These are phyloP conservation scores for Coemansia sp. DNA, from an alignment of 192 early-diverging fungal species.

Conservation along the genomic window DNA sequence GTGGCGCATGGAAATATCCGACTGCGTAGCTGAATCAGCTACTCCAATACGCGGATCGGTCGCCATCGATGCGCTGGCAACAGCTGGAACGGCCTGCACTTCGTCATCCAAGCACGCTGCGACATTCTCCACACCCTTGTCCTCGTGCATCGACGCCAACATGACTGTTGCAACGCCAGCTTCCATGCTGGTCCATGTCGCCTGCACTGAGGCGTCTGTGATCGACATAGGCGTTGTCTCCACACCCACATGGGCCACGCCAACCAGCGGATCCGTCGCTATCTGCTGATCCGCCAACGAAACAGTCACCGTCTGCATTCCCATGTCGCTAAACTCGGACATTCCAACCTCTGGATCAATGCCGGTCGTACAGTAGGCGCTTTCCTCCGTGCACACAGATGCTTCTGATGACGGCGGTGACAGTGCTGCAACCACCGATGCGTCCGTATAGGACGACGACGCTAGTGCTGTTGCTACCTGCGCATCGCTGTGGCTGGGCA, in stretches of 20 bases:
- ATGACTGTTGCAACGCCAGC: slow-evolving; percentile 17
- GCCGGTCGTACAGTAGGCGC: slow-evolving; percentile 9
- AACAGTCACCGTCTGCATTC: slow-evolving; percentile 9
- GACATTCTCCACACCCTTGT: slow-evolving; percentile 13
- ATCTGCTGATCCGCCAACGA: not conserved
- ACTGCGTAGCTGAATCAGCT: slow-evolving; percentile 4
- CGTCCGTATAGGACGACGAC: not conserved
- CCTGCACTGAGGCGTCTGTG: not conserved
- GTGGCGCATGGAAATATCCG: slow-evolving; percentile 1
- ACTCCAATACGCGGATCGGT: slow-evolving; percentile 24
- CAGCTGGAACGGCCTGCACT: slow-evolving; percentile 14
- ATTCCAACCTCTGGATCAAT: slow-evolving; percentile 11
- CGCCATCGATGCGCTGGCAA: not conserved
- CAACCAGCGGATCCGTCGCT: slow-evolving; percentile 24
- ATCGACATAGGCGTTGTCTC: not conserved
- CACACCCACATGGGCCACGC: slow-evolving; percentile 14
- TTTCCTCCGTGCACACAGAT: slow-evolving; percentile 15
- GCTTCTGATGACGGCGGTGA: slow-evolving; percentile 12
- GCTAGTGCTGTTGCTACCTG: not conserved
- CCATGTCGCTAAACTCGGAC: slow-evolving; percentile 3
- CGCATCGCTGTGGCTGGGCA: slow-evolving; percentile 6
- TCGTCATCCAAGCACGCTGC: not conserved
- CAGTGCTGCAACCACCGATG: slow-evolving; percentile 10
- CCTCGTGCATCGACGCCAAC: slow-evolving; percentile 1
- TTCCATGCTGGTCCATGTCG: not conserved